phyloP scores from a whole-genome alignment of 805 yeast species.

The Geotrichum ghanense region DNA sequence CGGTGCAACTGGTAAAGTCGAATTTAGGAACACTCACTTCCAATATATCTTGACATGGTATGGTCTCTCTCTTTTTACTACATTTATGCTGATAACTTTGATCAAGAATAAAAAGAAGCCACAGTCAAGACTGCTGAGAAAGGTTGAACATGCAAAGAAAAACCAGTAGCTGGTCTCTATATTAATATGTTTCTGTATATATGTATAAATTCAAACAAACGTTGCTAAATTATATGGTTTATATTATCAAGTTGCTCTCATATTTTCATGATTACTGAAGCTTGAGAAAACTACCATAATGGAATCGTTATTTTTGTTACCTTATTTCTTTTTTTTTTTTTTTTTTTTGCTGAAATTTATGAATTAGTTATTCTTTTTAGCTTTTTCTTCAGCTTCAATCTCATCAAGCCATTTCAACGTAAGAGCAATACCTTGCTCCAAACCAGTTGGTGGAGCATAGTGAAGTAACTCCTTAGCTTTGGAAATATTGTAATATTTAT shows the following conservation, averaged over 20 bases:
- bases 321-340: too few relatives aligned
- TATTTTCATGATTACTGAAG: too few relatives aligned
- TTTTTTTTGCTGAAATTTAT: too few relatives aligned
- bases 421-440: slow-evolving; percentile 67
- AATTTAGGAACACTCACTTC: slow-evolving; percentile 76
- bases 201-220: neutral
- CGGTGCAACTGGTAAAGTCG: slow-evolving; percentile 72
- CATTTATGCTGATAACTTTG: slow-evolving; percentile 50
- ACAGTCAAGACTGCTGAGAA: neutral
- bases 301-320: too few relatives aligned
- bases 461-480: slow-evolving; percentile 75
- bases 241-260: too few relatives aligned
- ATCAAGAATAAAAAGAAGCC: slow-evolving; percentile 16
- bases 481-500: slow-evolving; percentile 81
- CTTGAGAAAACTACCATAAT: too few relatives aligned
- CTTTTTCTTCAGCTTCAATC: slow-evolving; percentile 14
- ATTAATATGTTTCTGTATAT: too few relatives aligned
- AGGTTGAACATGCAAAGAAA: neutral
- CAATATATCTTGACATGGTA: slow-evolving; percentile 95
- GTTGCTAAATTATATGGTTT: too few relatives aligned
- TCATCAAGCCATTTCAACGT: slow-evolving; percentile 90
- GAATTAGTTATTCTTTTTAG: slow-evolving; percentile 5
- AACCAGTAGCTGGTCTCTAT: neutral
- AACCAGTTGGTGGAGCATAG: slow-evolving; percentile 66
- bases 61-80: slow-evolving; percentile 65